A percentile compares a stretch with the other conserved stretches of the same genome.
Conservation (phyloP, 176 grass and related monocot species). For the Carex kokanica region DNA sequence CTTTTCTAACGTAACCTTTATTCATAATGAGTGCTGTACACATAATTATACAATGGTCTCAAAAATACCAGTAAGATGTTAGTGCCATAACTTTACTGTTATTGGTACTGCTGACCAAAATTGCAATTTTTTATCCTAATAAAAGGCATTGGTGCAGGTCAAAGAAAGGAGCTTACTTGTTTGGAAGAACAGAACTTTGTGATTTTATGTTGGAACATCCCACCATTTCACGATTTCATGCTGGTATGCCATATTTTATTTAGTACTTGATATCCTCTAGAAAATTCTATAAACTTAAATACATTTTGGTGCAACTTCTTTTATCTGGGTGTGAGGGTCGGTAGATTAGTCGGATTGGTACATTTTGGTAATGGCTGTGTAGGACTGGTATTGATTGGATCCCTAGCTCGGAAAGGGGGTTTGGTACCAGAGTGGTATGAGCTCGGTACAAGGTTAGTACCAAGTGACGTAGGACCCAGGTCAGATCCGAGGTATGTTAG, state of each 20-base stretch:
- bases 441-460: no score
- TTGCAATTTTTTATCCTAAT: slow-evolving; percentile 2
- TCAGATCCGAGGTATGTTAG: no score
- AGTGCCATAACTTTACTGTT: neutral
- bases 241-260: slow-evolving; percentile 43
- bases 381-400: neutral
- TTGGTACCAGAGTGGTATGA: no score
- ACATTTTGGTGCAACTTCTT: neutral
- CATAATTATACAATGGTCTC: neutral
- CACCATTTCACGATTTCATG: slow-evolving; percentile 81
- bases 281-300: neutral
- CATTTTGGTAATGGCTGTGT: neutral
- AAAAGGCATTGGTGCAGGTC: slow-evolving; percentile 46
- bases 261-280: neutral
- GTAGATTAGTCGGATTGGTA: neutral
- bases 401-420: no score
- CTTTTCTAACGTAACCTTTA: neutral
- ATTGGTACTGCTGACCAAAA: neutral
- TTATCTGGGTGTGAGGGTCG: neutral
- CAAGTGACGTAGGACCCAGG: no score
- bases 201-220: slow-evolving; percentile 93
- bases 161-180: slow-evolving; percentile 93
- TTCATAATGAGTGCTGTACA: neutral
- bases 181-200: slow-evolving; percentile 78
- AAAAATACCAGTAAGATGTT: neutral